Evolutionary conservation across 768 basidiomycete genomes (phyloP), one percentile per base, ranked within the genome.

Genomic region (Boletus huronensis): DNA sequence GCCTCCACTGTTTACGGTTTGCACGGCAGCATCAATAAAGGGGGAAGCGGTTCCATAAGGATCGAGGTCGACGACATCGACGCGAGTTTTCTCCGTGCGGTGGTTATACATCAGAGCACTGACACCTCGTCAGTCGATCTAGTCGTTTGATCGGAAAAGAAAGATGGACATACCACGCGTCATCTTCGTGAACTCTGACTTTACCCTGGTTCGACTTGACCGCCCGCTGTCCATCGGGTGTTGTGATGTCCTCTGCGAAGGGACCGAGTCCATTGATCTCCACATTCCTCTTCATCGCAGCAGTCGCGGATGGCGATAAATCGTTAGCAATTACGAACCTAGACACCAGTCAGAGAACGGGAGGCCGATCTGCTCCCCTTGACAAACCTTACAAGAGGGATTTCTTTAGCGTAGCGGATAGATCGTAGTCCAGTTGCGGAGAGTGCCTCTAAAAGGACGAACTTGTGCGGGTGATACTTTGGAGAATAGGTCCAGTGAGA

Each of bases 31-130:
- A 62, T 99, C 97, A 26, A 99, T 87, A 68, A 99, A 99, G 3
- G 96, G 97, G 5, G 93, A 88, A 0, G 97, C 97, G 9, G 93
- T 96, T 1, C 97, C 97, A 64, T 98, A 99, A 0, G 97, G 97
- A 68, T 99, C 97, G 26, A 99, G 80, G 69, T 99, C 97, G n/a
- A 99, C 85, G 28, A 91, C 91, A 58, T 98, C 95, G 19, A 98
- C 94, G 3, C 87, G 83, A 11, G 77, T 72, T 43, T 77, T 79
- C 48, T 85, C 85, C 28, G 83, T 76, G 36, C 94, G 85, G 65
- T 94, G 93, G 44, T 79, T 80, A 67, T 97, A 98, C 91, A 99
- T 93, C 48, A 94, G 74, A 3, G 88, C 79, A 64, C 95, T 97
- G 16, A 46, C 3, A 10, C 6, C 39, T 38, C n/a, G 13, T 50